Evolutionary conservation across 768 basidiomycete genomes (phyloP).

Genomic region (Boletus sp.): DNA sequence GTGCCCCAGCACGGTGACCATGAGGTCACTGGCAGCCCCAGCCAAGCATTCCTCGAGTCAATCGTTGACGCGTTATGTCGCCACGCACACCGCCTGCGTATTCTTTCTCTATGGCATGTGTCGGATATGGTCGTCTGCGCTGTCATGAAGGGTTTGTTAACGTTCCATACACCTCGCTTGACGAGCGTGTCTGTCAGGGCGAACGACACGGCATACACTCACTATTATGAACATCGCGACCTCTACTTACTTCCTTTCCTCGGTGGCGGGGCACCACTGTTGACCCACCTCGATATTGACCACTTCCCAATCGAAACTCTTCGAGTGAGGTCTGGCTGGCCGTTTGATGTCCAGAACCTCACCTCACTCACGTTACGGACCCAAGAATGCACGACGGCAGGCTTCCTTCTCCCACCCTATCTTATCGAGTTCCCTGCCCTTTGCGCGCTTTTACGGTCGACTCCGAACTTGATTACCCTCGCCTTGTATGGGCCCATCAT

Average conservation of each 20-base stretch:
- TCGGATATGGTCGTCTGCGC: conserved; percentile 12
- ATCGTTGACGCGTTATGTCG: not conserved
- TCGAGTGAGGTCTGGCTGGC: not conserved
- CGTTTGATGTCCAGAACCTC: conserved; percentile 8
- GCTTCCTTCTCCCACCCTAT: conserved; percentile 13
- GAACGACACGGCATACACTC: not conserved
- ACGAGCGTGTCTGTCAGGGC: conserved; percentile 14
- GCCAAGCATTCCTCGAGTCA: conserved; percentile 1
- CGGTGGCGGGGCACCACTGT: conserved; percentile 1
- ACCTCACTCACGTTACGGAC: conserved; percentile 14
- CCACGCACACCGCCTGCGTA: conserved; percentile 6
- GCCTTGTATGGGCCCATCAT: conserved; percentile 17
- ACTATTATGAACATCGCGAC: conserved; percentile 8
- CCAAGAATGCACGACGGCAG: conserved; percentile 4
- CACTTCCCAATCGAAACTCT: conserved; percentile 17
- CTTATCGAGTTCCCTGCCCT: conserved; percentile 15
- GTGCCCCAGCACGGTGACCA: not conserved
- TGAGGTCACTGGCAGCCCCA: not conserved
- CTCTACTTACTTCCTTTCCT: conserved; percentile 12
- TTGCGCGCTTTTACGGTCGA: conserved; percentile 11
- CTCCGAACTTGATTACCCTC: conserved; percentile 6
- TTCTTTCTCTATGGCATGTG: conserved; percentile 12
- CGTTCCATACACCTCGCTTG: conserved; percentile 3
- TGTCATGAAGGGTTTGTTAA: not conserved
- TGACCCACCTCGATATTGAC: conserved; percentile 13